Percentiles rank a stretch among this genome's conserved stretches.
Conservation (phyloP, 108 stramenopile species). For the Skeletonema marinoi region DNA sequence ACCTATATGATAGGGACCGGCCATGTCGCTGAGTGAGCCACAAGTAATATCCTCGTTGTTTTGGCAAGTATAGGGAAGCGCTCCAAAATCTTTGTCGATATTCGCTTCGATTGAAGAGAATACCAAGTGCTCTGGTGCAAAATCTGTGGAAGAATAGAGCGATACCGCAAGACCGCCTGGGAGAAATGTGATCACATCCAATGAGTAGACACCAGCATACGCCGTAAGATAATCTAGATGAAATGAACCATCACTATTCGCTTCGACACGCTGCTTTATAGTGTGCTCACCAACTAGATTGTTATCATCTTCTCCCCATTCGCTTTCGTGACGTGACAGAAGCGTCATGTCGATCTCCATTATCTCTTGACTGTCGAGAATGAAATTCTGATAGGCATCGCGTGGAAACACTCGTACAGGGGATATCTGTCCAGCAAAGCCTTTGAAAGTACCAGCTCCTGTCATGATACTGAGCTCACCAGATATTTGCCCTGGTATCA, state of each 20-base stretch:
- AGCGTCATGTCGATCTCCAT: conserved; percentile 15
- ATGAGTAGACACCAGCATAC: conserved; percentile 8
- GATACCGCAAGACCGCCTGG: conserved; percentile 19
- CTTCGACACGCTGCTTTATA: conserved; percentile 6
- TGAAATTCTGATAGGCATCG: conserved; percentile 15
- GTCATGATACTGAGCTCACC: conserved; percentile 10
- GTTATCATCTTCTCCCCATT: neutral
- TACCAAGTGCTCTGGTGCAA: conserved; percentile 10
- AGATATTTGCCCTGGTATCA: conserved; percentile 11
- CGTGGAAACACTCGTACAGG: conserved; percentile 12
- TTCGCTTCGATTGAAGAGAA: conserved; percentile 6
- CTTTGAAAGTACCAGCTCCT: conserved; percentile 5
- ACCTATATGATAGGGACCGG: conserved; percentile 6
- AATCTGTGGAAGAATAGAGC: conserved; percentile 19
- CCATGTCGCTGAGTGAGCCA: neutral
- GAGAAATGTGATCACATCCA: conserved; percentile 5
- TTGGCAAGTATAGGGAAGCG: neutral
- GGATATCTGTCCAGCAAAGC: conserved; percentile 15
- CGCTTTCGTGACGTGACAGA: neutral
- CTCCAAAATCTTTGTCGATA: conserved; percentile 8
- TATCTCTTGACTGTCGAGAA: conserved; percentile 1
- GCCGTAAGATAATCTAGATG: conserved; percentile 5
- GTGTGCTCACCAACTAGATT: neutral
- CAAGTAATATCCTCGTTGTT: neutral
- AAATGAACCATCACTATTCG: conserved; percentile 11